Base-by-base conservation (phyloP, 176 grass and related monocot genomes). In the Oryza officinalis region DNA sequence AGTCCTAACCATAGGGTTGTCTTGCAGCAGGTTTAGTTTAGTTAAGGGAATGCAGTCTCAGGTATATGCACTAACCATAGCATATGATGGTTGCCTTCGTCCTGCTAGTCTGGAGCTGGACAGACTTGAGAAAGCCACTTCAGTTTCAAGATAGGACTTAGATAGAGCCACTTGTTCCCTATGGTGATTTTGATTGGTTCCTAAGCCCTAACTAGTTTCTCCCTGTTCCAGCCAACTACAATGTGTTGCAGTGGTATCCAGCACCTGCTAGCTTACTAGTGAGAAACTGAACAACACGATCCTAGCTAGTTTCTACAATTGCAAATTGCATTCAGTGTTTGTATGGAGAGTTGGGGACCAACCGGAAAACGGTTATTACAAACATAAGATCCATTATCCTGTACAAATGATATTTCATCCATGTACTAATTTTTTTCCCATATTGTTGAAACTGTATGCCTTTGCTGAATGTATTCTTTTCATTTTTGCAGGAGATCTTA, bases 401-500 rank as follows among this genome's bases (percentile, higher is more conserved):
- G n/a, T 47, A 6, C 26, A n/a, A 33, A 33, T 27, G 38, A 71
- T 41, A 26, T 47, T 11, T 13, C 57, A 4, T 15, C 41, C 63
- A 43, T 23, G 25, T 7, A 20, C 11, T 8, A 72, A 31, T 67
- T 15, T 33, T 46, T 59, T 65, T 44, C 18, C 18, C n/a, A 25
- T 14, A 49, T 27, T 13, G 13, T 45, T 44, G 20, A 27, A 33
- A 35, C 0, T 3, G 1, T 57, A 43, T 7, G 63, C 5, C 4
- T 46, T 35, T 46, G 65, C 41, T 54, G 50, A 54, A 13, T 26
- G 22, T n/a, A 35, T 45, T n/a, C 14, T 37, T 35, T 35, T 6
- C 15, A 37, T 59, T 63, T 30, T n/a, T 10, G 52, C 80, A 83
- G 86, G 86, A 65, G 38, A 54, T 65, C 54, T 57, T 83, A 4